Percentiles rank a stretch among this genome's conserved stretches.
phyloP scores from a whole-genome alignment of 1,139 yeast species.

The Geotrichum phurueaensis region DNA sequence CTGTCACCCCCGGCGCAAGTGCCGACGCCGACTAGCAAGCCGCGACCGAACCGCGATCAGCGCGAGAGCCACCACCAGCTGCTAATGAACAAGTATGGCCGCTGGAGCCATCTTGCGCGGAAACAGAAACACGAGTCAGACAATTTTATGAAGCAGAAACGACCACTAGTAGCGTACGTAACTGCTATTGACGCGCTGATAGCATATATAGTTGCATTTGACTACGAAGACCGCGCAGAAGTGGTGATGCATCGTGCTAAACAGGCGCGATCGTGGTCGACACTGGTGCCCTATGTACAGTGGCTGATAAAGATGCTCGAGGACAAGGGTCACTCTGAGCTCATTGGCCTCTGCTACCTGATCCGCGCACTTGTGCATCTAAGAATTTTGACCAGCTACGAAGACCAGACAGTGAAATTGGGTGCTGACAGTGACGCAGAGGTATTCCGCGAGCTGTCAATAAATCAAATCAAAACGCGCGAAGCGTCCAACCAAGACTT shows the following conservation, averaged over 20 bases:
- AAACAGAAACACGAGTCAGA: slow-evolving; percentile 36
- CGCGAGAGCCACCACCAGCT: slow-evolving; percentile 27
- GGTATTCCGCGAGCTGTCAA: slow-evolving; percentile 14
- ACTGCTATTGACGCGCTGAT: slow-evolving; percentile 35
- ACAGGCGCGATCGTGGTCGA: slow-evolving; percentile 35
- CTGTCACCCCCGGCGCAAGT: slow-evolving; percentile 1
- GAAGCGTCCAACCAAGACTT: slow-evolving; percentile 33
- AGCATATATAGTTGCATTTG: slow-evolving; percentile 39
- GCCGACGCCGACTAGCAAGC: background rate
- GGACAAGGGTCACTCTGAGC: slow-evolving; percentile 18
- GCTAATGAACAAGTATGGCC: slow-evolving; percentile 25
- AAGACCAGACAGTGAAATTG: slow-evolving; percentile 8
- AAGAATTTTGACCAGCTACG: slow-evolving; percentile 27
- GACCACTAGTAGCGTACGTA: slow-evolving; percentile 30
- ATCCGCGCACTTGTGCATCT: slow-evolving; percentile 36
- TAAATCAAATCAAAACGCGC: slow-evolving; percentile 21
- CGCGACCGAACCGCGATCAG: slow-evolving; percentile 22
- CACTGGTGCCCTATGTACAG: slow-evolving; percentile 35
- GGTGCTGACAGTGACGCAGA: slow-evolving; percentile 8
- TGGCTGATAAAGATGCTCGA: slow-evolving; percentile 29
- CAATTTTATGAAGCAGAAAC: slow-evolving; percentile 22
- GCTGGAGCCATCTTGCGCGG: slow-evolving; percentile 34
- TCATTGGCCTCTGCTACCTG: slow-evolving; percentile 35
- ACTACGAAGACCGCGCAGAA: slow-evolving; percentile 38
- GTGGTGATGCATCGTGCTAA: slow-evolving; percentile 24